Base-by-base conservation (phyloP, 2,329 filamentous ascomycete genomes). In the Trichoderma simmonsii region DNA sequence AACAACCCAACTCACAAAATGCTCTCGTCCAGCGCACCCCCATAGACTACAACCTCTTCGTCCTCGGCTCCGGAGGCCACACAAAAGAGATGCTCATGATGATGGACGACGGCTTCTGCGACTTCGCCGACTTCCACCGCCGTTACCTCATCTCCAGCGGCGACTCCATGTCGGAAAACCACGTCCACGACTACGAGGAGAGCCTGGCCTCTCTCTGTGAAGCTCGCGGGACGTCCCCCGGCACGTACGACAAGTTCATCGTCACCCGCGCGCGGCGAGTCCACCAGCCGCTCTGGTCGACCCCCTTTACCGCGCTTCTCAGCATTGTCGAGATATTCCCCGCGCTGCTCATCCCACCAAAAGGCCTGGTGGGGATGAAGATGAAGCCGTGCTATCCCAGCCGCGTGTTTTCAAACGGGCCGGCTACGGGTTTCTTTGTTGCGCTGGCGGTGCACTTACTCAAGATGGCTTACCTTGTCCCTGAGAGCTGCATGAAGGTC, bases 21-120 rank as follows among this genome's bases (percentile, higher is more conserved):
- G 73, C 36, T 7, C 28, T 56, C 75, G 5, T 77, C 24, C 36
- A 9, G 6, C 72, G 36, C 4, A 28, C 62, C 1, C 57, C 54
- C 3, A 4, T 30, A 4, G 82, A 82, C 30, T 88, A 95, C 80
- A 85, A 94, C 69, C 85, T 97, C 36, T 88, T 97, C 74, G 91
- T 98, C 30, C 91, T 98, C 28, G 96, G 96, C 67, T 97, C 93
- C 3, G 96, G 96, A 36, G 96, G 96, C 1, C 96, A 99, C 82
- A 98, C 96, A 0, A 91, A 94, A 62, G 96, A 99, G 82, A 97
- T 99, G 92, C 86, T 97, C 74, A 90, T 92, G 78, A 92, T 98
- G 84, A 89, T 99, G 76, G 84, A 85, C 71, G 84, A 85, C 75
- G 88, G 87, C 75, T 88, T 87, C 78, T 85, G 84, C 72, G 82